A percentile compares a stretch with the other conserved stretches of the same genome.
These are phyloP conservation scores for Hymenoscyphus salicellus DNA, from an alignment of 2,329 filamentous ascomycete species.

Conservation along the genomic window DNA sequence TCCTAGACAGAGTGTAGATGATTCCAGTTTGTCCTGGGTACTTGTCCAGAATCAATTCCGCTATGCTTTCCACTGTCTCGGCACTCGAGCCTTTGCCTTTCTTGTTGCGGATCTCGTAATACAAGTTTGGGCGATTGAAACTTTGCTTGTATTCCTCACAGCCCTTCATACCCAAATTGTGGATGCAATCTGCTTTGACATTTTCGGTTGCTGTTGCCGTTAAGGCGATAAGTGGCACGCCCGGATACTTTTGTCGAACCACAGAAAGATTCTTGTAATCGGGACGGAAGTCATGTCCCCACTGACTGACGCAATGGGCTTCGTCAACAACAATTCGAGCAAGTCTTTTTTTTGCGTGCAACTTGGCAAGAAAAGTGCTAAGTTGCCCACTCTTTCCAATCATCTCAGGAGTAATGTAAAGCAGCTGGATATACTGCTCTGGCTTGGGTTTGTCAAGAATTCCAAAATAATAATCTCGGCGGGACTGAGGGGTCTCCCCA, in stretches of 20 bases:
- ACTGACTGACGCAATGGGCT: constrained; percentile 98
- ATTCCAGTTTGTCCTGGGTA: constrained; percentile 79
- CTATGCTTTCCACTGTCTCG: constrained; percentile 49
- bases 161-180: constrained; percentile 76
- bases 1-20: constrained; percentile 85
- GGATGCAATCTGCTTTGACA: constrained; percentile 86
- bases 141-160: constrained; percentile 85
- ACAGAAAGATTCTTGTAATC: constrained; percentile 87
- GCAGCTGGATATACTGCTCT: constrained; percentile 75
- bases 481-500: constrained; percentile 63
- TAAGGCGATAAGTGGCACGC: constrained; percentile 87
- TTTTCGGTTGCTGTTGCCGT: constrained; percentile 94
- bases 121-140: constrained; percentile 94
- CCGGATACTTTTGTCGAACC: constrained; percentile 67
- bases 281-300: constrained; percentile 96
- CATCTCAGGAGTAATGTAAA: constrained; percentile 98
- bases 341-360: constrained; percentile 70
- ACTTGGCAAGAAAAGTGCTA: constrained; percentile 58
- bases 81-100: constrained; percentile 50
- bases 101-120: constrained; percentile 80
- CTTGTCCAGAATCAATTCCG: constrained; percentile 62
- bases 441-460: constrained; percentile 58
- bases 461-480: constrained; percentile 66
- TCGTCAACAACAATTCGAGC: constrained; percentile 95
- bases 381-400: constrained; percentile 76